These are phyloP conservation scores for Funneliformis caledonium DNA, from an alignment of 371 early-diverging fungal genomes.

Conservation along the genomic window DNA sequence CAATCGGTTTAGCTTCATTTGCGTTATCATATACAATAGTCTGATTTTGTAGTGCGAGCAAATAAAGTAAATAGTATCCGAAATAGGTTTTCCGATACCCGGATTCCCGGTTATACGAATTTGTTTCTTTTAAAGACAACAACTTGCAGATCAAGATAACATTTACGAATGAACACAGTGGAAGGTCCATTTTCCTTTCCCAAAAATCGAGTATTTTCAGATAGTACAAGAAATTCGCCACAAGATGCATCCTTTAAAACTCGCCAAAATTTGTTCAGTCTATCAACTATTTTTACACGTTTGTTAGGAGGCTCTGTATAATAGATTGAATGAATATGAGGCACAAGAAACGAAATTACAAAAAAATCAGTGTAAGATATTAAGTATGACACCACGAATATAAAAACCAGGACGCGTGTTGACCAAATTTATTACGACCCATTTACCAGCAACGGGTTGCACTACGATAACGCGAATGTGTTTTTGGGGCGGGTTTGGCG, in stretches of 20 bases:
- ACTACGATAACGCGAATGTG: conserved; percentile 12
- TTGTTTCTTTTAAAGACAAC: neutral
- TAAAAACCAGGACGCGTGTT: neutral
- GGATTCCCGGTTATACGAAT: conserved; percentile 26
- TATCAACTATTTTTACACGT: conserved; percentile 8
- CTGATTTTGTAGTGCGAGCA: neutral
- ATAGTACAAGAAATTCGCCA: conserved; percentile 9
- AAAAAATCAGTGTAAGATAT: neutral
- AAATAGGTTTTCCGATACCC: conserved; percentile 27
- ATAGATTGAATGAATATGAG: conserved; percentile 8
- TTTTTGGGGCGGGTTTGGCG: conserved; percentile 9
- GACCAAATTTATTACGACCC: neutral
- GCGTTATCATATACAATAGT: neutral
- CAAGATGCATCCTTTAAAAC: conserved; percentile 15
- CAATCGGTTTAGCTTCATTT: neutral
- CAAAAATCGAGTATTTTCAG: conserved; percentile 7
- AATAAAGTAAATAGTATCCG: conserved; percentile 32
- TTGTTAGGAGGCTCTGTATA: conserved; percentile 1
- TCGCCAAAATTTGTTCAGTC: conserved; percentile 28
- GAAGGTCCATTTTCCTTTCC: neutral
- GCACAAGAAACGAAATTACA: neutral
- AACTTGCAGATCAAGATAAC: neutral
- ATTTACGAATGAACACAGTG: neutral
- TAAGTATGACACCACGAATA: neutral
- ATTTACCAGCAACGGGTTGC: neutral